These are phyloP conservation scores for Phytophthora lateralis DNA, from an alignment of 352 stramenopile genomes.

Conservation along the genomic window DNA sequence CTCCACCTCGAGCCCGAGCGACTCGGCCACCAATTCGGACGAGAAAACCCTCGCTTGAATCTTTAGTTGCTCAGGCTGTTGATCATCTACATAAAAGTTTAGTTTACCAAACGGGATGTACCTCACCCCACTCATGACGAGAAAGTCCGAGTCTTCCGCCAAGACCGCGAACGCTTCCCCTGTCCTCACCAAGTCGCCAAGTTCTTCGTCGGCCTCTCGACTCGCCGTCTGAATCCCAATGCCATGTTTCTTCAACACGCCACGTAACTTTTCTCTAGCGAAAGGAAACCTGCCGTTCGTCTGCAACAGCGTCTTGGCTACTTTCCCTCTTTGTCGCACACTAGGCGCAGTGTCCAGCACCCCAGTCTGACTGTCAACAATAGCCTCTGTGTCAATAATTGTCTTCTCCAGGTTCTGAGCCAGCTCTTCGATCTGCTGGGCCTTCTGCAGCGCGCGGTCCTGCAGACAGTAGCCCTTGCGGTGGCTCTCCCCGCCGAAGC, in stretches of 20 bases:
- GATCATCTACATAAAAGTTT: slow-evolving; percentile 24
- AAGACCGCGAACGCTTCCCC: slow-evolving; percentile 68
- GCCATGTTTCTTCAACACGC: slow-evolving; percentile 55
- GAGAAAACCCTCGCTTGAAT: slow-evolving; percentile 79
- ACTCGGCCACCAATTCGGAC: slow-evolving; percentile 58
- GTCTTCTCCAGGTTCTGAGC: slow-evolving; percentile 22
- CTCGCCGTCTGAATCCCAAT: slow-evolving; percentile 55
- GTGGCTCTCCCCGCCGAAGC: slow-evolving; percentile 72
- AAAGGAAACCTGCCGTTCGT: slow-evolving; percentile 81
- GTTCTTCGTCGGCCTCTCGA: slow-evolving; percentile 79
- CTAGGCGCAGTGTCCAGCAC: no score
- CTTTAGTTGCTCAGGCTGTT: slow-evolving; percentile 10
- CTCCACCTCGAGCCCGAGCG: slow-evolving; percentile 60
- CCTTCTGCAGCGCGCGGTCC: slow-evolving; percentile 64
- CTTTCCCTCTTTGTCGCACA: slow-evolving; percentile 3
- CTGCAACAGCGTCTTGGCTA: slow-evolving; percentile 50
- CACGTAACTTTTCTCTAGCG: slow-evolving; percentile 71
- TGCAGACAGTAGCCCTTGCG: slow-evolving; percentile 63
- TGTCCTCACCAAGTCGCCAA: slow-evolving; percentile 65
- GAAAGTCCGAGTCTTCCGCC: slow-evolving; percentile 89
- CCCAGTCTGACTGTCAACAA: neutral
- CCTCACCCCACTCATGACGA: slow-evolving; percentile 77
- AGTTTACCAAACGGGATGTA: slow-evolving; percentile 84
- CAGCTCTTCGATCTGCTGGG: slow-evolving; percentile 51
- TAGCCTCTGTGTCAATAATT: neutral